A percentile compares a stretch with the other conserved stretches of the same genome.
Conservation (phyloP, 192 early-diverging fungal species). For the Backusella psychrophila region DNA sequence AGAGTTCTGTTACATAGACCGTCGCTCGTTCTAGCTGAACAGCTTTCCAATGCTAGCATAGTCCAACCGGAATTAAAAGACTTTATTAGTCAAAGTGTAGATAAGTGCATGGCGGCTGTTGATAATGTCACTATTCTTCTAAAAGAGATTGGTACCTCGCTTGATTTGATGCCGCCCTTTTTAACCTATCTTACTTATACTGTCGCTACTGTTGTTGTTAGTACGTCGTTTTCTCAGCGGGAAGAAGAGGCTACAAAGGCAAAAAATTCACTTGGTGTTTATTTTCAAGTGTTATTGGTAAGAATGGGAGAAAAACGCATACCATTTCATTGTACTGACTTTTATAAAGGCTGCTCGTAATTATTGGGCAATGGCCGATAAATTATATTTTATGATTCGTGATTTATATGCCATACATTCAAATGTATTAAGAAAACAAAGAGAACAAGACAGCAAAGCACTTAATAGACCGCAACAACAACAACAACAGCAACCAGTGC, state of each 20-base stretch:
- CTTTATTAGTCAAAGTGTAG: slow-evolving; percentile 40
- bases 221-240: slow-evolving; percentile 40
- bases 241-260: slow-evolving; percentile 37
- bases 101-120: slow-evolving; percentile 40
- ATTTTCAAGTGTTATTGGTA: slow-evolving; percentile 41
- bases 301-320: not conserved
- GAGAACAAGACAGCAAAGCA: not conserved
- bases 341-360: slow-evolving; percentile 31
- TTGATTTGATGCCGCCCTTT: slow-evolving; percentile 41
- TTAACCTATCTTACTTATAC: slow-evolving; percentile 49
- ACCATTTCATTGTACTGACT: not conserved
- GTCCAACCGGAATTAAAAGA: slow-evolving; percentile 19
- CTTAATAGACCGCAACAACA: not conserved
- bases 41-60: not conserved
- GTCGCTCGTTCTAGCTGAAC: slow-evolving; percentile 30
- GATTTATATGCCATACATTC: slow-evolving; percentile 51
- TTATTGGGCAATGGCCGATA: slow-evolving; percentile 55
- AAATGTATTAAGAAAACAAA: not conserved
- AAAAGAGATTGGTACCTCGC: slow-evolving; percentile 27
- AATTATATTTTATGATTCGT: slow-evolving; percentile 51
- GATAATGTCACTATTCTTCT: slow-evolving; percentile 40
- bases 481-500: not conserved
- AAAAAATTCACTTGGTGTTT: slow-evolving; percentile 36
- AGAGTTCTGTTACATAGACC: slow-evolving; percentile 50
- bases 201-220: slow-evolving; percentile 51